Percentiles rank a stretch among this genome's conserved stretches.
phyloP scores from a whole-genome alignment of 2,329 filamentous ascomycete genomes.

The Cordyceps pruinosa region DNA sequence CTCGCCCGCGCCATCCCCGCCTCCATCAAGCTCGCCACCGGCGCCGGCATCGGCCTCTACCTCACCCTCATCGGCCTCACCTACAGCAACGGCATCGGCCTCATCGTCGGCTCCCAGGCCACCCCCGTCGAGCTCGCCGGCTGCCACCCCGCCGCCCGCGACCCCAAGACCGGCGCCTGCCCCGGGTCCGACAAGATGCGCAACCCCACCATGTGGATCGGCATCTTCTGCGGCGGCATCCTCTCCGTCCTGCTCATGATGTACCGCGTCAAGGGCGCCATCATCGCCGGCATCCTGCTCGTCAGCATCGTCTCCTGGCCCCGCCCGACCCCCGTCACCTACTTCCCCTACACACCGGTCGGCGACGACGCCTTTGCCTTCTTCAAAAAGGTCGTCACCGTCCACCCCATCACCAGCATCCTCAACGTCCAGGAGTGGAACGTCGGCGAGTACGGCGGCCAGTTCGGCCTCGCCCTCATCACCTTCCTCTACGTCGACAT shows the following conservation, averaged over 20 bases:
- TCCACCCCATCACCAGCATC: constrained; percentile 66
- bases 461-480: constrained; percentile 77
- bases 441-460: constrained; percentile 58
- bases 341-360: constrained; percentile 65
- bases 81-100: constrained; percentile 75
- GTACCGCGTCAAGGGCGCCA: constrained; percentile 80
- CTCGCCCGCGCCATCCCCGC: constrained; percentile 75
- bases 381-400: constrained; percentile 80
- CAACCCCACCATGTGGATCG: constrained; percentile 77
- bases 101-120: constrained; percentile 59
- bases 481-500: constrained; percentile 91
- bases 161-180: constrained; percentile 48
- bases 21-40: constrained; percentile 80
- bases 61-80: constrained; percentile 69
- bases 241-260: constrained; percentile 75
- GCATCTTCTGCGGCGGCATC: constrained; percentile 79
- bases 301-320: constrained; percentile 90
- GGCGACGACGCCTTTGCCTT: constrained; percentile 73
- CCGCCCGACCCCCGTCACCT: constrained; percentile 65
- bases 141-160: constrained; percentile 43
- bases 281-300: constrained; percentile 75
- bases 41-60: constrained; percentile 80
- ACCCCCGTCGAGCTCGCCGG: constrained; percentile 73
- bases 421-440: constrained; percentile 70
- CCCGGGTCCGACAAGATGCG: constrained; percentile 65